Percentiles rank a stretch among this genome's conserved stretches.
These are phyloP conservation scores for Hyaloperonospora brassicae DNA, from an alignment of 352 stramenopile genomes.

Conservation along the genomic window DNA sequence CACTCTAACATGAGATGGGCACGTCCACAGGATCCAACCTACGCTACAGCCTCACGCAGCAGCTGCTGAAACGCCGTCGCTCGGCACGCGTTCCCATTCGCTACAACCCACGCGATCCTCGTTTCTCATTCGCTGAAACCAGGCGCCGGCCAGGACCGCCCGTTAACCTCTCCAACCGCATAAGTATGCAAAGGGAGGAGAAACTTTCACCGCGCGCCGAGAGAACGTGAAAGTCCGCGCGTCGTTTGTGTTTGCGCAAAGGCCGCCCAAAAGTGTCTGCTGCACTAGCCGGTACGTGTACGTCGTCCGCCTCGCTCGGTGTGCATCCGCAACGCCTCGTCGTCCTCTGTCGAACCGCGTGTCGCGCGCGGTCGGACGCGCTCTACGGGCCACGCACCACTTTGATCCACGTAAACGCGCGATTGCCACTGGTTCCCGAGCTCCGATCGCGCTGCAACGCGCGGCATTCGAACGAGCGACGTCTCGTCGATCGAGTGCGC, in stretches of 20 bases:
- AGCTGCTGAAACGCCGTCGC: no score
- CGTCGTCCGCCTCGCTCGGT: neutral
- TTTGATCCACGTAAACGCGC: conserved; percentile 1
- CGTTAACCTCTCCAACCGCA: conserved; percentile 4
- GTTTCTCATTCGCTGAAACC: conserved; percentile 5
- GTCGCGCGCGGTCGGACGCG: conserved; percentile 14
- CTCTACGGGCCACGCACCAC: conserved; percentile 10
- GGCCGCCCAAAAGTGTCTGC: conserved; percentile 17
- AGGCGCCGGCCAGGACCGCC: neutral
- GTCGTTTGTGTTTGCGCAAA: conserved; percentile 25
- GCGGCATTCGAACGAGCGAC: conserved; percentile 8
- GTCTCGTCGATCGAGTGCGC: conserved; percentile 19
- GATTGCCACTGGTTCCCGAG: conserved; percentile 12
- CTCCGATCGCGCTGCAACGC: conserved; percentile 9
- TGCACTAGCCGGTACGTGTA: conserved; percentile 30
- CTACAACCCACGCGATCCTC: neutral
- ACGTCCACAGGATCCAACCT: conserved; percentile 14
- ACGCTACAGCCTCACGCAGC: neutral
- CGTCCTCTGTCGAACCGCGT: conserved; percentile 20
- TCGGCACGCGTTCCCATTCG: no score
- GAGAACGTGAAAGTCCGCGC: conserved; percentile 42
- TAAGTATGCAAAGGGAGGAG: conserved; percentile 14
- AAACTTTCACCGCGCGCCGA: conserved; percentile 13
- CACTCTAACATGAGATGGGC: neutral
- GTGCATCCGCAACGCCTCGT: conserved; percentile 8